Evolutionary conservation across 352 stramenopile genomes (phyloP), one percentile per base, ranked within the genome.

Genomic region (Globisporangium rhizosaccharum): DNA sequence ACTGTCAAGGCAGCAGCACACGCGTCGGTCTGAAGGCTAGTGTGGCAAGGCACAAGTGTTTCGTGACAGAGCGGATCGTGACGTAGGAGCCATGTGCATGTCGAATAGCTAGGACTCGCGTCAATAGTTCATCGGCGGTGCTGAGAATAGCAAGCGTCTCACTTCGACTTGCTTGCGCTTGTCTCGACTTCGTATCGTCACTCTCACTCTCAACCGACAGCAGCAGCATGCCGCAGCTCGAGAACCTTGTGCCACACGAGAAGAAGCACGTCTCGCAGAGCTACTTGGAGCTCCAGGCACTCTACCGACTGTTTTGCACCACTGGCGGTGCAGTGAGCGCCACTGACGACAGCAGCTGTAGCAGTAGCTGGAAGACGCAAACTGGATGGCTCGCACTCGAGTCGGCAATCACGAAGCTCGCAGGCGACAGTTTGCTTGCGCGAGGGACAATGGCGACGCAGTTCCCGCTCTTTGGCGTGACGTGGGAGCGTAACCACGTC

Each of bases 401-500:
- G 39, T 17, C 51, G 1, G 64, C 67, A 12, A 58, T 64, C 11
- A 56, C 67, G 3, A 42, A 66, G 41, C 57, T 68, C 26, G 62
- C 59, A 0, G 44, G 53, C 17, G 70, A 75, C 17, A 53, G 51
- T 33, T 45, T 75, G 26, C 20, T 73, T 2, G 37, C 67, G 39
- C 48, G 63, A 28, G 70, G 65, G 2, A 56, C 70, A 11, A 76
- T 86, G 50, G 66, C 73, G 36, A 60, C 56, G 2, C 62, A 66
- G 55, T 75, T 86, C 23, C 50, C 67, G 1, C 61, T 87, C 1
- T 71, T 66, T 28, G 76, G 79, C 0, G 65, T 84, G 10, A 68
- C 68, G 14, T 91, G 79, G 76, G 71, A 85, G 33, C 65, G 67
- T 8, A 88, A 88, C 56, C 76, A 85, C 51, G 71, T 91, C 37